Evolutionary conservation across 805 yeast genomes (phyloP).

Genomic region (Zygoascus tannicola): DNA sequence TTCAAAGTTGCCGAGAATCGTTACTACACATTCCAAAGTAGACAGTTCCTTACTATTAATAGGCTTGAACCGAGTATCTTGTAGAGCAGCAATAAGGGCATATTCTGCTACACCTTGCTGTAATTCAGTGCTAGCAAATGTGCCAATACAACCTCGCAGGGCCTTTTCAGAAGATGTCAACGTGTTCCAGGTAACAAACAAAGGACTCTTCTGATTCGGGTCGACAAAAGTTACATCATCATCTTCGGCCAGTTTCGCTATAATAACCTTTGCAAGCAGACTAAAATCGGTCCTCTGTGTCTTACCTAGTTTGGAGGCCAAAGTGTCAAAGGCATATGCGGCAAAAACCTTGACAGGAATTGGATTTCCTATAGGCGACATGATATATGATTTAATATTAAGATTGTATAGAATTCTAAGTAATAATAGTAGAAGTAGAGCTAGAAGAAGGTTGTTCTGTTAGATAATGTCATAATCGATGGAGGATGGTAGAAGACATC

Average conservation of each 20-base stretch:
- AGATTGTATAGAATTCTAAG: too few species aligned
- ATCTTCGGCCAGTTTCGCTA: slow-evolving; percentile 2
- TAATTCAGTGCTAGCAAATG: slow-evolving; percentile 50
- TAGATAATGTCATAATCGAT: too few species aligned
- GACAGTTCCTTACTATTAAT: slow-evolving; percentile 48
- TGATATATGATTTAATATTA: too few species aligned
- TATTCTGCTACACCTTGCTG: slow-evolving; percentile 53
- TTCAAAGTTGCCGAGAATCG: slow-evolving; percentile 53
- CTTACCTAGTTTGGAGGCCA: slow-evolving; percentile 24
- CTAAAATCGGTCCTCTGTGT: not conserved
- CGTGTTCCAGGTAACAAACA: slow-evolving; percentile 81
- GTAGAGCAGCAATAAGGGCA: slow-evolving; percentile 60
- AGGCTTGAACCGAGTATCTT: slow-evolving; percentile 72
- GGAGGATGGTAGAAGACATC: too few species aligned
- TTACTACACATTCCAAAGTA: slow-evolving; percentile 46
- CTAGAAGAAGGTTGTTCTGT: too few species aligned
- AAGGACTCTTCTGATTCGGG: slow-evolving; percentile 35
- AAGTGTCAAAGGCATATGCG: slow-evolving; percentile 34
- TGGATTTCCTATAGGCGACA: not conserved
- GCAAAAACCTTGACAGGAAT: slow-evolving; percentile 24
- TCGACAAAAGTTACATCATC: not conserved
- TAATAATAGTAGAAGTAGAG: too few species aligned
- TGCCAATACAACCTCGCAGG: slow-evolving; percentile 90
- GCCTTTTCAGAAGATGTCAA: slow-evolving; percentile 22
- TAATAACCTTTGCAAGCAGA: not conserved